Base-by-base conservation (phyloP, 768 basidiomycete species). In the Suillus americanus region DNA sequence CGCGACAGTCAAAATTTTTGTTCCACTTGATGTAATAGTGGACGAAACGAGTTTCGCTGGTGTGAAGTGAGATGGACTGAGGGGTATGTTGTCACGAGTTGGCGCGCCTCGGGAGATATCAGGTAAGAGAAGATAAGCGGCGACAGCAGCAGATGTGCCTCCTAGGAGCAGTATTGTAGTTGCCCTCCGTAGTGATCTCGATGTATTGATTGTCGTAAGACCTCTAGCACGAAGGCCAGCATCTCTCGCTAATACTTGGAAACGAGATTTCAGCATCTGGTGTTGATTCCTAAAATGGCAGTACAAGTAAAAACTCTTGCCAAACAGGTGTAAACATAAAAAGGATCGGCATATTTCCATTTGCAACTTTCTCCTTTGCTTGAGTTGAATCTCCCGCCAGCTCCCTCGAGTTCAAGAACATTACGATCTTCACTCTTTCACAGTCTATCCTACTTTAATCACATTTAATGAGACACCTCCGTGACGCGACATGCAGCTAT, bases 1-100 rank as follows among this genome's bases (percentile, higher is more conserved):
- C 4, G 80, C 78, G 55, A 94, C 76, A 14, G 86, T 86, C 23
- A 94, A 75, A 10, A 94, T 75, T 66, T 88, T 90, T 13, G 89
- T 85, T 69, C 86, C 77, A 12, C 85, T 78, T 0, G 88, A 87
- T 40, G 81, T 82, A 57, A 75, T 69, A 66, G 85, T 81, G 48
- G 80, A 86, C 0, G 83, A 80, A n/a, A 81, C 74, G 16, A 94
- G 78, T 5, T 82, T 86, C 3, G 86, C 82, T 25, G 85, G 84
- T 0, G 87, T 88, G 70, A 92, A 89, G 65, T 66, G 65, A 54
- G 75, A 77, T 2, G 85, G 79, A 13, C 81, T 80, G 9, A 86
- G 70, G n/a, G 80, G 75, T 33, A 68, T 70, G 41, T 72, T 70
- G 35, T 71, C 64, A 25, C 69, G 76, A 8, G 81, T 83, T 25